phyloP scores from a whole-genome alignment of 2,329 filamentous ascomycete genomes.

The Ambrosiella xylebori region DNA sequence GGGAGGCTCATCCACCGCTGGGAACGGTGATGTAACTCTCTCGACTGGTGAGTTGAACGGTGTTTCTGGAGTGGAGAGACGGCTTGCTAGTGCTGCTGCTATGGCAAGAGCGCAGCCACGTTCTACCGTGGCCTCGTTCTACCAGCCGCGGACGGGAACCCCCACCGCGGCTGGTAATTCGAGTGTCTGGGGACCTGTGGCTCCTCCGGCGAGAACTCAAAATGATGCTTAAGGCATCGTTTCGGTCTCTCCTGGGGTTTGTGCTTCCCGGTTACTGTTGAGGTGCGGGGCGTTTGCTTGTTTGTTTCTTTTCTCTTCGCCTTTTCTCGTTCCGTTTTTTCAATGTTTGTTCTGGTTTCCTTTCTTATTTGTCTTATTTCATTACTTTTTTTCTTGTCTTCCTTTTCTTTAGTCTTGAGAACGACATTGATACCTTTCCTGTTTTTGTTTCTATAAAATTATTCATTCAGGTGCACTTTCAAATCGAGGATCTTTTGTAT shows the following conservation, averaged over 20 bases:
- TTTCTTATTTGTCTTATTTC: background rate
- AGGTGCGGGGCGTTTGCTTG: background rate
- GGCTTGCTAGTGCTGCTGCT: background rate
- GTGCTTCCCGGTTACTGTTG: background rate
- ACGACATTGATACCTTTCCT: background rate
- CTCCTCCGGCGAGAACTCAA: slow-evolving; percentile 19
- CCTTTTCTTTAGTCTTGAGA: too few species aligned
- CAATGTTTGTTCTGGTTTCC: background rate
- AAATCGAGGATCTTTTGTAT: background rate
- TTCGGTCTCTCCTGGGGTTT: background rate
- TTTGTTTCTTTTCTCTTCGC: background rate
- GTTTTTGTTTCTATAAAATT: background rate
- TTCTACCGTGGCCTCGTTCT: background rate
- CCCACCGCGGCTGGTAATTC: background rate
- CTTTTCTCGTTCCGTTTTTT: background rate
- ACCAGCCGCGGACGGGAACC: background rate
- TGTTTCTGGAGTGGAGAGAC: background rate
- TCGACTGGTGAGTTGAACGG: background rate
- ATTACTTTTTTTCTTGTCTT: background rate
- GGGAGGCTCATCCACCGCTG: background rate
- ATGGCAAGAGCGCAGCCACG: background rate
- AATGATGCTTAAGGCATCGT: background rate
- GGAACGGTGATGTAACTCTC: background rate
- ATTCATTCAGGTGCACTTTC: background rate
- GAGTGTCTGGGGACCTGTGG: slow-evolving; percentile 19